Evolutionary conservation across 1,284 basidiomycete species (phyloP), one percentile per base, ranked within the genome.

Genomic region (Apiotrichum porosum): DNA sequence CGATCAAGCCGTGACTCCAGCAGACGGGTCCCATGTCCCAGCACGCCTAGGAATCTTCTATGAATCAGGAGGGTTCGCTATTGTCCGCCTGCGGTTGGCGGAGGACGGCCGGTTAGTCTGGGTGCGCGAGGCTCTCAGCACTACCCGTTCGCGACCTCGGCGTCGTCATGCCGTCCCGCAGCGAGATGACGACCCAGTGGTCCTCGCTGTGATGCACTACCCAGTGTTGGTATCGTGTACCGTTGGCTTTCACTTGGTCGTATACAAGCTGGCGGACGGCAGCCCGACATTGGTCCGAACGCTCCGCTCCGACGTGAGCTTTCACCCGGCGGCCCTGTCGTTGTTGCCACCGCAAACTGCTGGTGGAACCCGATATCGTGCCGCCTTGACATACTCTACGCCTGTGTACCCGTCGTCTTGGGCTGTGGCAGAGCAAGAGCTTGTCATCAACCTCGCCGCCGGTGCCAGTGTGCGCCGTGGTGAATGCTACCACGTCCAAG

Each of bases 341-440:
- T 54, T 72, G 13, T 56, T 66, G 26, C 69, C 68, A 1, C 28
- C 19, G 4, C 31, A 10, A 37, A n/a, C n/a, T n/a, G n/a, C n/a
- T n/a, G n/a, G n/a, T n/a, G n/a, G n/a, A n/a, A n/a, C 14, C 6
- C 37, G 46, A 13, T 72, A 62, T 41, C 61, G 63, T 14, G 68
- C 64, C 0, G 58, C 63, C 9, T 44, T 74, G 37, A 70, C 70
- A 0, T 73, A 72, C 49, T 66, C 63, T 22, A 62, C 69, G 1
- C 71, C 72, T 1, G 47, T 74, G 2, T 74, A 74, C 42, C 72
- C 72, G 1, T 38, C 63, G 3, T 68, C 69, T 9, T 74, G 72
- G 72, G 73, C 67, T 1, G 57, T 71, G 1, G 67, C 70, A 0
- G 64, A 72, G 3, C 72, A 74, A 49, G 69, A 72, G 43, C 58